Percentiles rank a stretch among this genome's conserved stretches.
Evolutionary conservation across 768 basidiomycete genomes (phyloP).

Genomic region (Hygrophoropsis aurantiaca): DNA sequence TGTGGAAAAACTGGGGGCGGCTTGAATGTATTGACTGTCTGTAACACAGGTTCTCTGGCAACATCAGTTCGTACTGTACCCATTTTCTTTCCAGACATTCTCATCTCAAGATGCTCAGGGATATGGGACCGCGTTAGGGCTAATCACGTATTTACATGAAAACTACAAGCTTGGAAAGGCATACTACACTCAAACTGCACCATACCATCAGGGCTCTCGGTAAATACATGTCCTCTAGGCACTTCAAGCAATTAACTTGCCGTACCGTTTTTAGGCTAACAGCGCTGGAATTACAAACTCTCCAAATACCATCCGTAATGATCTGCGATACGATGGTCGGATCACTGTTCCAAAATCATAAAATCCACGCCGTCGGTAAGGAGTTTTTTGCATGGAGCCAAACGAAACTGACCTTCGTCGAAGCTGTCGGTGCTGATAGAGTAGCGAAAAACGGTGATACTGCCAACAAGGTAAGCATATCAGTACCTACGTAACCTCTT

Average conservation of each 20-base stretch:
- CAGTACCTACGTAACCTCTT: not conserved
- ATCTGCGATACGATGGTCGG: slow-evolving; percentile 98
- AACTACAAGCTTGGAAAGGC: slow-evolving; percentile 74
- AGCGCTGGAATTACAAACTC: slow-evolving; percentile 81
- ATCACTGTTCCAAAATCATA: slow-evolving; percentile 84
- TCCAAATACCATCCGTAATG: slow-evolving; percentile 87
- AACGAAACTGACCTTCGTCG: not conserved
- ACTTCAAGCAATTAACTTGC: not conserved
- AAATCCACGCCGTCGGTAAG: slow-evolving; percentile 80
- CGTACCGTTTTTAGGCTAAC: slow-evolving; percentile 61
- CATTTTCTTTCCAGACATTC: not conserved
- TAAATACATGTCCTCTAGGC: slow-evolving; percentile 20
- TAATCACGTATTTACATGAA: slow-evolving; percentile 89
- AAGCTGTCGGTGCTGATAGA: slow-evolving; percentile 85
- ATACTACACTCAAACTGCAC: slow-evolving; percentile 92
- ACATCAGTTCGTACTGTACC: slow-evolving; percentile 61
- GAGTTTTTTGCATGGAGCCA: not conserved
- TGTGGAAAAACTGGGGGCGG: slow-evolving; percentile 40
- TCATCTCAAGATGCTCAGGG: slow-evolving; percentile 51
- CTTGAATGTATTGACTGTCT: slow-evolving; percentile 88
- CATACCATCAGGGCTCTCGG: slow-evolving; percentile 92
- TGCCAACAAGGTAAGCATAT: slow-evolving; percentile 76
- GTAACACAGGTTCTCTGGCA: slow-evolving; percentile 96
- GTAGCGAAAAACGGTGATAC: slow-evolving; percentile 95
- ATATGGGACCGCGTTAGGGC: slow-evolving; percentile 91